These are phyloP conservation scores for Kodamaea ohmeri DNA, from an alignment of 1,139 yeast genomes.

Conservation along the genomic window DNA sequence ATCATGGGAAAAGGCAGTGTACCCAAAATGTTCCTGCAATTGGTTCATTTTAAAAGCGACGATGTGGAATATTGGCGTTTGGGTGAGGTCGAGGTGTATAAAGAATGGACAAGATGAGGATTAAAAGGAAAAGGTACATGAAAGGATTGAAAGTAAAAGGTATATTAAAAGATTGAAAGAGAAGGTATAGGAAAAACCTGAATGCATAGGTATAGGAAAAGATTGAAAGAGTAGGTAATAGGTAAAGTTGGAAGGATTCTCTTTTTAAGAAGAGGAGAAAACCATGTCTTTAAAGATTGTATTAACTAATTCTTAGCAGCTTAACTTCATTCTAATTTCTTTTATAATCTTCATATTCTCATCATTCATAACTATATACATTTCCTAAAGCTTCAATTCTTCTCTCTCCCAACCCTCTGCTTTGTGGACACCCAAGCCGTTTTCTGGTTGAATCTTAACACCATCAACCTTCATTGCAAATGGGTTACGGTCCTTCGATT, in stretches of 20 bases:
- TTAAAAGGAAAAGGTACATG: too few species aligned
- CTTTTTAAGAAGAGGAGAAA: neutral
- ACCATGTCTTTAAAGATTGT: neutral
- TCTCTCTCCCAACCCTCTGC: slow-evolving; percentile 65
- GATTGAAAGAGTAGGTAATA: too few species aligned
- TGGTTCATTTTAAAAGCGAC: neutral
- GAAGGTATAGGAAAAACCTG: too few species aligned
- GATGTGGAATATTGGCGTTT: neutral
- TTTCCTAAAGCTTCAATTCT: slow-evolving; percentile 29
- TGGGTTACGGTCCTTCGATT: slow-evolving; percentile 60
- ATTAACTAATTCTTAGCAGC: neutral
- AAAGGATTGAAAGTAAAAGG: too few species aligned
- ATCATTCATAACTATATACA: neutral
- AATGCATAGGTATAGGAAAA: too few species aligned
- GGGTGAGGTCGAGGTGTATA: neutral
- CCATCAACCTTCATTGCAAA: slow-evolving; percentile 51
- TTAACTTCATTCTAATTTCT: neutral
- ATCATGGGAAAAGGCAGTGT: neutral
- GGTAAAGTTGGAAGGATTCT: neutral
- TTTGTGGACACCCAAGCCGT: slow-evolving; percentile 46
- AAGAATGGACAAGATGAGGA: too few species aligned
- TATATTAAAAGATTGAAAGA: too few species aligned
- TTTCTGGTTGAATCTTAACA: slow-evolving; percentile 52
- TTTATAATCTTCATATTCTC: too few species aligned
- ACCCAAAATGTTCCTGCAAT: neutral